A percentile compares a stretch with the other conserved stretches of the same genome.
Conservation (phyloP, 148 eudicot genomes). For the Hydrangea macrophylla region DNA sequence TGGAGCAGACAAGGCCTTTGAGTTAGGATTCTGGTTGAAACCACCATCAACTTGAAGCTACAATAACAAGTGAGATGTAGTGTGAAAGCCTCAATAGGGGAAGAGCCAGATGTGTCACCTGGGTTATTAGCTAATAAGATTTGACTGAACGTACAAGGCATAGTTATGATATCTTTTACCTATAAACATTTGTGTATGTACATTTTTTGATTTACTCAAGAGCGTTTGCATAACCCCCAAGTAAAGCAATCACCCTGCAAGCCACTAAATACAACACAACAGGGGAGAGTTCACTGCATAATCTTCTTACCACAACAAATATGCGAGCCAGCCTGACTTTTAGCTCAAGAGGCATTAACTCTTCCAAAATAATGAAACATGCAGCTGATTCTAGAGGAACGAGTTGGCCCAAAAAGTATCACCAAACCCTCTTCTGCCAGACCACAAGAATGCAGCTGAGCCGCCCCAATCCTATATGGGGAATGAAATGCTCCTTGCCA, state of each 20-base stretch:
- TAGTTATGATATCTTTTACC: too few species aligned
- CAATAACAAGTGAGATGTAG: slow-evolving; percentile 22
- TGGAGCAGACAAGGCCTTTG: slow-evolving; percentile 71
- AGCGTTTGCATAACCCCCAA: too few species aligned
- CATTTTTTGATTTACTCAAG: too few species aligned
- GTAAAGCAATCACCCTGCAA: too few species aligned
- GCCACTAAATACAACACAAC: too few species aligned
- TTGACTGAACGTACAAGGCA: too few species aligned
- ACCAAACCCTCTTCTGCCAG: neutral
- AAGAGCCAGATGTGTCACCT: neutral
- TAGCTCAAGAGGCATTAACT: neutral
- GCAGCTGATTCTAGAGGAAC: neutral
- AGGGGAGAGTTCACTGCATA: too few species aligned
- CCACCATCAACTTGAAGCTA: slow-evolving; percentile 93
- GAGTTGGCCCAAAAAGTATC: neutral
- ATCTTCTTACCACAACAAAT: neutral
- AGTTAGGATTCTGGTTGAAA: slow-evolving; percentile 50
- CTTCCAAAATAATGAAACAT: slow-evolving; percentile 1
- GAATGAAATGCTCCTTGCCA: neutral
- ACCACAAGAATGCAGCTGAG: neutral
- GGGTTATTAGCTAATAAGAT: neutral
- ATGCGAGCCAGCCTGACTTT: slow-evolving; percentile 2
- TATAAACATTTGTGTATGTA: too few species aligned
- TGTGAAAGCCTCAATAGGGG: neutral
- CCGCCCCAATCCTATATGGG: slow-evolving; percentile 1